phyloP scores from a whole-genome alignment of 2,329 filamentous ascomycete species.

The Colletotrichum liaoningense region DNA sequence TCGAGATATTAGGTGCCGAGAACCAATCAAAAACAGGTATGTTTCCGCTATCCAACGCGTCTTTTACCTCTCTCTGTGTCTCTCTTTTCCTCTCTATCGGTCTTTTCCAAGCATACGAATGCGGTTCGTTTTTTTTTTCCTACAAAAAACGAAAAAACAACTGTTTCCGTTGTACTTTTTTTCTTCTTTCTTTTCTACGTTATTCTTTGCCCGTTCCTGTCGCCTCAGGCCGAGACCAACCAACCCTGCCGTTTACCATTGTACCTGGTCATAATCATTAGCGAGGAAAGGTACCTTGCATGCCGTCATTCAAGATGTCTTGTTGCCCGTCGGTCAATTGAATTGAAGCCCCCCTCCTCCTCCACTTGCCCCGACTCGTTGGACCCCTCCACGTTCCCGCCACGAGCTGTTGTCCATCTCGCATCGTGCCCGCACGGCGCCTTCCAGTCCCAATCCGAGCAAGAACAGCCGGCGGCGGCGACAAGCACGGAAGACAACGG shows the following conservation, averaged over 20 bases:
- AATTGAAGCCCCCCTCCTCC: background rate
- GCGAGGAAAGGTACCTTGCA: background rate
- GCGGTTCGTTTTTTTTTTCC: background rate
- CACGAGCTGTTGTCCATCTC: slow-evolving; percentile 17
- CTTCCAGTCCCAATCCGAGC: background rate
- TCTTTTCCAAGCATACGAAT: too few species aligned
- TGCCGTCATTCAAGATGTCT: background rate
- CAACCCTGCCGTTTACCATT: background rate
- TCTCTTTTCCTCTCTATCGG: background rate
- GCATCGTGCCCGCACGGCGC: background rate
- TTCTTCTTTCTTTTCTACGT: background rate
- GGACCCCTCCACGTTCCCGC: slow-evolving; percentile 18
- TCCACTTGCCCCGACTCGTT: slow-evolving; percentile 10
- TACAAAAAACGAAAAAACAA: too few species aligned
- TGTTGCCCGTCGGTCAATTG: background rate
- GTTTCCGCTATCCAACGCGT: background rate
- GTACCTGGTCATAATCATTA: background rate
- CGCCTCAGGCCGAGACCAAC: background rate
- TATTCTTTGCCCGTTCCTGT: background rate
- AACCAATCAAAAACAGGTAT: background rate
- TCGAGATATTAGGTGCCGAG: background rate
- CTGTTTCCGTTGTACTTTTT: background rate
- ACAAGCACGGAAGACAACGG: background rate
- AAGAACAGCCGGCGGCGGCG: slow-evolving; percentile 1
- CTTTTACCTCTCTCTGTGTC: background rate